Evolutionary conservation across 768 basidiomycete species (phyloP).

Genomic region (Candolleomyces eurysporus): DNA sequence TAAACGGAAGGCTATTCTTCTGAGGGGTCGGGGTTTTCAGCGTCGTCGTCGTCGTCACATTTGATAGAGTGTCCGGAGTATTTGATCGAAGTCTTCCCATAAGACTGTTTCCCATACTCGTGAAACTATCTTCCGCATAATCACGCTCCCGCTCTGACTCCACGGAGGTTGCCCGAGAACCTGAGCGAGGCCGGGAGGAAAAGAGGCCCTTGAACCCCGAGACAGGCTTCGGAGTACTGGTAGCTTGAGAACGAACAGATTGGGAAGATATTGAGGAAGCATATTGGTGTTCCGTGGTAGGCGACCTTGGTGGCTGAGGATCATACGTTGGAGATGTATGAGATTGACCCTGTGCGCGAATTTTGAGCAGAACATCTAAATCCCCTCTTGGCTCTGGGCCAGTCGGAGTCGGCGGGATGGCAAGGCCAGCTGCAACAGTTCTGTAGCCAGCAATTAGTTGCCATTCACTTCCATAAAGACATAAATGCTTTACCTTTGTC

Average conservation of each 20-base stretch:
- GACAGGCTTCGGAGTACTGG: constrained; percentile 40
- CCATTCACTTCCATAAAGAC: background rate
- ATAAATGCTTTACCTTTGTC: constrained; percentile 51
- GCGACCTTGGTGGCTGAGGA: constrained; percentile 24
- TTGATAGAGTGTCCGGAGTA: constrained; percentile 28
- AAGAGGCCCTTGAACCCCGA: constrained; percentile 63
- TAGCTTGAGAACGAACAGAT: constrained; percentile 41
- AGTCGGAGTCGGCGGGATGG: constrained; percentile 36
- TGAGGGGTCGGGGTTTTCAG: constrained; percentile 6
- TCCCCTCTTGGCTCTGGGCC: constrained; percentile 67
- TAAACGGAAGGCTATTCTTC: constrained; percentile 26
- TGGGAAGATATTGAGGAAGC: constrained; percentile 46
- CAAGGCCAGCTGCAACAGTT: constrained; percentile 65
- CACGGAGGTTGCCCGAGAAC: constrained; percentile 47
- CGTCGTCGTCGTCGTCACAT: constrained; percentile 9
- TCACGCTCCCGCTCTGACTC: constrained; percentile 28
- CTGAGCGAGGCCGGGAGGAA: constrained; percentile 52
- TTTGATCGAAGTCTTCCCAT: constrained; percentile 49
- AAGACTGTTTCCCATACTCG: constrained; percentile 52
- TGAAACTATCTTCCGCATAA: constrained; percentile 47
- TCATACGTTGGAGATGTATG: constrained; percentile 16
- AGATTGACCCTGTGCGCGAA: constrained; percentile 59
- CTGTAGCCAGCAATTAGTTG: constrained; percentile 33
- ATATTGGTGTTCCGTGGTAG: constrained; percentile 36
- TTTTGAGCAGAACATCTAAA: constrained; percentile 81